A percentile compares a stretch with the other conserved stretches of the same genome.
Conservation (phyloP, 164 flowering plant genomes). For the Tetracentron sinense region DNA sequence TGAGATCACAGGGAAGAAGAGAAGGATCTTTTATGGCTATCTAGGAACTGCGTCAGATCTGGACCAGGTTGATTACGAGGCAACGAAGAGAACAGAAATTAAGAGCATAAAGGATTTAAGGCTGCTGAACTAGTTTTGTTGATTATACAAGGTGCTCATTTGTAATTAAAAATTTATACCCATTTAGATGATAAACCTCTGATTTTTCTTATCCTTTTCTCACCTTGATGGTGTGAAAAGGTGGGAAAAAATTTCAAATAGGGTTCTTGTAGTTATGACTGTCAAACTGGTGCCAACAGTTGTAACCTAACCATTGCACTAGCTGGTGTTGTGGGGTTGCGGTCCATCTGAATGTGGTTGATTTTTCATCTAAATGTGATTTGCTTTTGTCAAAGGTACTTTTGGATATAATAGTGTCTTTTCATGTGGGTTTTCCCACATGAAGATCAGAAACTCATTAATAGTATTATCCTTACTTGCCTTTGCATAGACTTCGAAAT, state of each 20-base stretch:
- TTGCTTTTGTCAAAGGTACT: too few species aligned
- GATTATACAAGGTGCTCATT: neutral
- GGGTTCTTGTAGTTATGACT: neutral
- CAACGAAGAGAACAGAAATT: constrained; percentile 61
- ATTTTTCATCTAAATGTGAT: too few species aligned
- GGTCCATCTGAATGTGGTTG: too few species aligned
- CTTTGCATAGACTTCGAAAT: too few species aligned
- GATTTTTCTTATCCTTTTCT: too few species aligned
- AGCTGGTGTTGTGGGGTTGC: too few species aligned
- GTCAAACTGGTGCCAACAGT: too few species aligned
- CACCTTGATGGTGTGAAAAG: neutral
- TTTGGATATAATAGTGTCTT: too few species aligned
- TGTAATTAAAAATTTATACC: neutral
- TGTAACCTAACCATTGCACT: too few species aligned
- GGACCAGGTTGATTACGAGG: constrained; percentile 75
- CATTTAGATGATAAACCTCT: neutral
- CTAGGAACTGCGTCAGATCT: constrained; percentile 70
- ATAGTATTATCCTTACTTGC: too few species aligned
- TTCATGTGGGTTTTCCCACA: too few species aligned
- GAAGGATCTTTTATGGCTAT: constrained; percentile 77
- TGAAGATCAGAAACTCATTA: too few species aligned
- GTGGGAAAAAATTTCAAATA: neutral
- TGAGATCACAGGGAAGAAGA: constrained; percentile 63
- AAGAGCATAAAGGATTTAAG: constrained; percentile 59
- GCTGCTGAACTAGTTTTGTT: neutral